Base-by-base conservation (phyloP, 2,329 filamentous ascomycete species). In the Alternaria sp. region DNA sequence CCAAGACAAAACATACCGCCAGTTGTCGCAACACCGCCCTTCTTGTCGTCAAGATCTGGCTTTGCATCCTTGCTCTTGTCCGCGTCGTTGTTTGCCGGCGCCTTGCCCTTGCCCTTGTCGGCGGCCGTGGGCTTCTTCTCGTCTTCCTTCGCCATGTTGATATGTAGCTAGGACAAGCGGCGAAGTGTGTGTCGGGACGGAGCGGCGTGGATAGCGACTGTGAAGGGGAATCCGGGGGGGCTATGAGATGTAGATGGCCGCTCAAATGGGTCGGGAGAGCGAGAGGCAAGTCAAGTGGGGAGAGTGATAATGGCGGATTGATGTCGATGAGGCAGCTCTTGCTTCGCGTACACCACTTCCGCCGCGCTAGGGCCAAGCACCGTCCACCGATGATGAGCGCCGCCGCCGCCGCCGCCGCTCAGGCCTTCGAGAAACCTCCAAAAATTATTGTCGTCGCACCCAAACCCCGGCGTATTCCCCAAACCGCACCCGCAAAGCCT, bases 51-150 rank as follows among this genome's bases (percentile, higher is more conserved):
- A 60, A 88, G 90, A 79, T 92, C 89, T 75, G 89, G 89, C 72
- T 86, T 86, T 79, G 86, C 83, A 59, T 80, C 79, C 54, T 88
- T 86, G 70, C 86, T 86, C 63, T 83, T 81, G 57, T 81, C 83
- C 63, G 88, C 88, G 62, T 87, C 84, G 72, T 87, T 87, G 60
- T 41, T 42, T 2, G 92, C 89, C 64, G 89, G 85, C 65, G 90
- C 93, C 85, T 98, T 99, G 78, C 89, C 94, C 86, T 99, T 99
- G 82, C 93, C 94, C 87, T 98, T 98, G 82, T 97, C 93, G 79
- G 89, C 87, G 79, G 90, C 84, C 81, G 91, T 92, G 80, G 91
- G 86, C 85, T 90, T 87, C 83, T 89, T 87, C 83, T 96, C 92
- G 84, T 90, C 92, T 82, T 96, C 93, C 86, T 96, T 92, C 83